phyloP scores from a whole-genome alignment of 2,329 filamentous ascomycete genomes.

The Fusarium anthophilum region DNA sequence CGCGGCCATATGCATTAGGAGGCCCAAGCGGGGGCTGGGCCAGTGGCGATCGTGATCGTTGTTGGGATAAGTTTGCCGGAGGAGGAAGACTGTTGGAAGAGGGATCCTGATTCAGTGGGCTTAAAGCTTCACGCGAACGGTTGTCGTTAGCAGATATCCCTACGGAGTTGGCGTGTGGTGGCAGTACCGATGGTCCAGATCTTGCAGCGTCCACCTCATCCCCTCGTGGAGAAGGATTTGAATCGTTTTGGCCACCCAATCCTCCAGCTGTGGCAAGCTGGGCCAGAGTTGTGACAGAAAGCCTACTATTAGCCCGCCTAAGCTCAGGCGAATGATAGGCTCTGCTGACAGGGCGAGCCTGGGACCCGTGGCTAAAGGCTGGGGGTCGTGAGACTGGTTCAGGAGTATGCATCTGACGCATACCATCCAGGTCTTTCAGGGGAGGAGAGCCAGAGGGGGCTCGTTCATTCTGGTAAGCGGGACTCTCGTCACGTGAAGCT shows the following conservation, averaged over 20 bases:
- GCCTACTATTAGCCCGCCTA: constrained; percentile 81
- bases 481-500: constrained; percentile 59
- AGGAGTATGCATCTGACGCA: constrained; percentile 69
- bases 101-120: constrained; percentile 48
- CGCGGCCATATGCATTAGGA: constrained; percentile 45
- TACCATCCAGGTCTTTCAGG: constrained; percentile 62
- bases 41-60: constrained; percentile 58
- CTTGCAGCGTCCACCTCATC: constrained; percentile 47
- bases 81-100: constrained; percentile 52
- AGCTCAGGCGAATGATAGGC: constrained; percentile 81
- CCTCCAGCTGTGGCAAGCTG: constrained; percentile 79
- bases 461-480: constrained; percentile 67
- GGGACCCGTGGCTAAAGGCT: constrained; percentile 78
- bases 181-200: constrained; percentile 60
- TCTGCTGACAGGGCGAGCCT: constrained; percentile 71
- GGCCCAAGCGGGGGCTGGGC: constrained; percentile 48
- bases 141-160: constrained; percentile 64
- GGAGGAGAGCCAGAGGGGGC: constrained; percentile 49
- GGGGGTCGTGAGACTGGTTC: constrained; percentile 83
- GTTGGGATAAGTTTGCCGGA: constrained; percentile 52
- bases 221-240: constrained; percentile 43
- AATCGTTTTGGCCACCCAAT: constrained; percentile 54
- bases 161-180: constrained; percentile 59
- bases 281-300: constrained; percentile 82
- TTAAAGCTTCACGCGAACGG: constrained; percentile 64